Base-by-base conservation (phyloP, 2,329 filamentous ascomycete species). In the Daldinia sp. region DNA sequence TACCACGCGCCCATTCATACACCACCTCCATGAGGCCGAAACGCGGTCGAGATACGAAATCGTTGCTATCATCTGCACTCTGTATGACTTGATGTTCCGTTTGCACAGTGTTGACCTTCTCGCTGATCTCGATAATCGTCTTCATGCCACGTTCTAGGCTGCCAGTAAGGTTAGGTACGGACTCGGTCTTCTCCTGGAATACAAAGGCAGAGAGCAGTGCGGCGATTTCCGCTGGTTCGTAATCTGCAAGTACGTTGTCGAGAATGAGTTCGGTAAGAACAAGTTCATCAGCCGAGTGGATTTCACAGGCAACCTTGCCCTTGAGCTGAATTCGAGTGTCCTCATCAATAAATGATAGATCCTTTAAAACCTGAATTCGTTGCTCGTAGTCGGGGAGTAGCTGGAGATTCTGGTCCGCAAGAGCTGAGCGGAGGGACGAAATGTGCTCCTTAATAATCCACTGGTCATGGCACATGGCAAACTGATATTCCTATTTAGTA, bases 11-110 rank as follows among this genome's bases (percentile, higher is more conserved):
- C 95, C 95, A 99, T 77, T 99, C 95, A 76, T 98, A 97, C 30
- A 99, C 96, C 0, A 99, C 95, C 77, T 99, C 95, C 75, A 97
- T 93, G 58, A 99, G 85, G 1, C 94, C 95, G 75, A 99, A 99
- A 8, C 94, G 86, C 1, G 94, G 93, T 56, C 90, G 85, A 62
- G 88, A 93, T 32, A 92, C 90, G 73, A 97, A 97, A 77, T 98
- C 94, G 72, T 96, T 97, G 60, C 90, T 90, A 74, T 97, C 94
- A 57, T 98, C 94, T 1, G 90, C 85, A 0, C 91, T 92, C 61
- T 96, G 87, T 60, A 98, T 94, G 27, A 99, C 94, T 79, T 99
- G 95, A 73, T 96, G 90, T 63, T 91, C 81, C 11, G 92, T 93
- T 80, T 99, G 95, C 53, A 94, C 89, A 34, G 89, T 85, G 75